Conservation (phyloP, 2,329 filamentous ascomycete species). For the Diaporthe batatas region DNA sequence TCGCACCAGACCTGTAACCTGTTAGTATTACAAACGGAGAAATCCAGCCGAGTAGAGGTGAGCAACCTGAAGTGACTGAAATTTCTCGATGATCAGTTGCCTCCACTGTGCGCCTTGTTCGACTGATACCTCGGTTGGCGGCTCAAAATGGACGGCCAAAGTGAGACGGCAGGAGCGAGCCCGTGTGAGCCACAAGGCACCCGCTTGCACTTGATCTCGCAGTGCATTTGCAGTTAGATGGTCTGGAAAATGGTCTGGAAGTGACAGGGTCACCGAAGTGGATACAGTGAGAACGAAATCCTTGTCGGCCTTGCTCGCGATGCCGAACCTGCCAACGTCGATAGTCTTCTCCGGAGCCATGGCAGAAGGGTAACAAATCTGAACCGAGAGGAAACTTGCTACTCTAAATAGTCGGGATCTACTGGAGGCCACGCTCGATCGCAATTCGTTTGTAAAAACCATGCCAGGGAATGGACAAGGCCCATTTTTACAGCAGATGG, state of each 20-base stretch:
- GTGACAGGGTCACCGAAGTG: conserved; percentile 20
- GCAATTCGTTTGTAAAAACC: background rate
- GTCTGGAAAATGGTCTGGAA: conserved; percentile 14
- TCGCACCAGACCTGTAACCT: conserved; percentile 29
- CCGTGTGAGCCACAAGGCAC: conserved; percentile 38
- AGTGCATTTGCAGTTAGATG: conserved; percentile 26
- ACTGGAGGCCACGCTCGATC: background rate
- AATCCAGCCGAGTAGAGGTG: background rate
- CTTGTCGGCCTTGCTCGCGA: conserved; percentile 34
- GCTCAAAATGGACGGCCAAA: conserved; percentile 20
- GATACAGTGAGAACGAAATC: conserved; percentile 30
- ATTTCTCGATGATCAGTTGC: conserved; percentile 4
- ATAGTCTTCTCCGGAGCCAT: conserved; percentile 37
- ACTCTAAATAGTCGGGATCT: background rate
- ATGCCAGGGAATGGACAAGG: background rate
- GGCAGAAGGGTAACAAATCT: background rate
- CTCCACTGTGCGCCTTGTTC: background rate
- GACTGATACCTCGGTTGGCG: background rate
- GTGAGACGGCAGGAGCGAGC: conserved; percentile 36
- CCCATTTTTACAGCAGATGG: background rate
- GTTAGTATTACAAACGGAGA: background rate
- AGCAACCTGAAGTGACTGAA: conserved; percentile 29
- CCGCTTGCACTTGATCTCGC: conserved; percentile 35
- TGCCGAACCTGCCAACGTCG: conserved; percentile 36
- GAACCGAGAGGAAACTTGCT: background rate